These are phyloP conservation scores for Bisporella sp. DNA, from an alignment of 2,329 filamentous ascomycete genomes.

Conservation along the genomic window DNA sequence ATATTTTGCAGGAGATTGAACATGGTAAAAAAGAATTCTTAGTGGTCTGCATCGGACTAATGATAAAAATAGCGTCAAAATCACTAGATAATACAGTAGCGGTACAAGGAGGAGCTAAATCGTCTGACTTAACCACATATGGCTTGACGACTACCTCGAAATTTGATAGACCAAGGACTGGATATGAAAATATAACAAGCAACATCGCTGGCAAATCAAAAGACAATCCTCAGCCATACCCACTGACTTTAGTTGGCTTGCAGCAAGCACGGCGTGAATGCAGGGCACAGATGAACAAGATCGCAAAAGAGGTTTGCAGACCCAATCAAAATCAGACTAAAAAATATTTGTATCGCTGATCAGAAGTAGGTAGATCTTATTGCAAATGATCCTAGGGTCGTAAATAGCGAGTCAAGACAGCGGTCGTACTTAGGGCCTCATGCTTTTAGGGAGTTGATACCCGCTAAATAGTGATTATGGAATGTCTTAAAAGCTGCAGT, in stretches of 20 bases:
- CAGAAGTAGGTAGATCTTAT: background rate
- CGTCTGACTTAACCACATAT: background rate
- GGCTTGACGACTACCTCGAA: background rate
- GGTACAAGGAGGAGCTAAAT: background rate
- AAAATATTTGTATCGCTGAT: no score
- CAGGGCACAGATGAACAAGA: background rate
- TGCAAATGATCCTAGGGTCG: background rate
- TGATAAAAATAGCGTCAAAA: background rate
- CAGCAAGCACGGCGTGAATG: background rate
- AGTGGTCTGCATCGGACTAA: background rate
- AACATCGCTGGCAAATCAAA: background rate
- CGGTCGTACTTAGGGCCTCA: no score
- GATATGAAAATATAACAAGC: background rate
- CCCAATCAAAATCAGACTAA: background rate
- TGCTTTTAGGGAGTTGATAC: no score
- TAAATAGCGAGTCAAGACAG: background rate
- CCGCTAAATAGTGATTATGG: no score
- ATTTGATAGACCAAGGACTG: background rate
- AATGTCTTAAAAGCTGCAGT: no score
- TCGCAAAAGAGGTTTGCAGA: background rate
- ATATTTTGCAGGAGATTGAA: background rate
- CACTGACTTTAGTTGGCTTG: background rate
- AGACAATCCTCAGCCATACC: background rate
- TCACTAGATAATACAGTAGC: background rate
- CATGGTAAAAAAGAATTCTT: background rate